Percentiles rank a stretch among this genome's conserved stretches.
Evolutionary conservation across 2,329 filamentous ascomycete species (phyloP).

Genomic region (Teratosphaeria zuluensis): DNA sequence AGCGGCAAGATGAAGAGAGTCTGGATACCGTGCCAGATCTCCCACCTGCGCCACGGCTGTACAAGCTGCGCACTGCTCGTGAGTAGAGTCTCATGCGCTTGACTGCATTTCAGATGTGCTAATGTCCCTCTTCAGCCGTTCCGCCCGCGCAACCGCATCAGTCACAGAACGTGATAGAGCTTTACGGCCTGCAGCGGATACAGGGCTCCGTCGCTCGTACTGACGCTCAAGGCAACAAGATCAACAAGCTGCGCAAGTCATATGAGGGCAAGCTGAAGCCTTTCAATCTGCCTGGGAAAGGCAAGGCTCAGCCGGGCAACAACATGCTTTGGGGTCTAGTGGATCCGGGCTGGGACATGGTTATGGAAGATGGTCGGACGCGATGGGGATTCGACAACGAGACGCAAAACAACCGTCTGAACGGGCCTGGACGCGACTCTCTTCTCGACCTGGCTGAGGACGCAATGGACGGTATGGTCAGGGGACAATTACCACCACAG

Average conservation of each 20-base stretch:
- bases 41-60: slow-evolving; percentile 10
- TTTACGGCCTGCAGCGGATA: slow-evolving; percentile 48
- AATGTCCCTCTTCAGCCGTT: slow-evolving; percentile 22
- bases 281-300: slow-evolving; percentile 39
- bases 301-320: slow-evolving; percentile 36
- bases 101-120: background rate
- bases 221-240: slow-evolving; percentile 56
- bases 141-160: slow-evolving; percentile 44
- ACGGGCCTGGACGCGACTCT: background rate
- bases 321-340: slow-evolving; percentile 24
- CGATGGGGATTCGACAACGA: slow-evolving; percentile 26
- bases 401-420: slow-evolving; percentile 8
- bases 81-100: slow-evolving; percentile 16
- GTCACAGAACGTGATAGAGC: slow-evolving; percentile 48
- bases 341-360: slow-evolving; percentile 20
- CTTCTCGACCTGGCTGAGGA: slow-evolving; percentile 28
- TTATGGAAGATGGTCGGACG: slow-evolving; percentile 22
- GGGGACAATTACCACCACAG: slow-evolving; percentile 31
- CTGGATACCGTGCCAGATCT: slow-evolving; percentile 2
- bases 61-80: slow-evolving; percentile 21
- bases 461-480: background rate
- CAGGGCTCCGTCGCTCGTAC: slow-evolving; percentile 49
- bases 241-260: slow-evolving; percentile 50
- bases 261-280: slow-evolving; percentile 45
- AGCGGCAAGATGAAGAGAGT: slow-evolving; percentile 30